phyloP scores from a whole-genome alignment of 805 yeast species.

The Lachancea cidri region DNA sequence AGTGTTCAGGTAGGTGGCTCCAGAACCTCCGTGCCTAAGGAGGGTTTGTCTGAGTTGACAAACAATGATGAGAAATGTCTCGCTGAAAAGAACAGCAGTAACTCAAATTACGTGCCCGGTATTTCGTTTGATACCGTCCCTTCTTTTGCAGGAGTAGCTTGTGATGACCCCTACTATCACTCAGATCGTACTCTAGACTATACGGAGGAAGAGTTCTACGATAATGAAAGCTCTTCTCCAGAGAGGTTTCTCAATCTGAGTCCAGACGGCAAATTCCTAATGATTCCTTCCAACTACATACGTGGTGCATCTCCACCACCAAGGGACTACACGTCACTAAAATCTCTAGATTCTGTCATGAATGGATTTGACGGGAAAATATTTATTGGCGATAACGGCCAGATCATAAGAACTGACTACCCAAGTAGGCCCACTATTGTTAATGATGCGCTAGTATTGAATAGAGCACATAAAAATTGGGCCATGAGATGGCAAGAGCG shows the following conservation, averaged over 20 bases:
- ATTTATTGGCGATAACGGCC: constrained; percentile 27
- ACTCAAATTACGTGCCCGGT: constrained; percentile 16
- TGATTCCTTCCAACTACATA: constrained; percentile 1
- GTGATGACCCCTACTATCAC: constrained; percentile 25
- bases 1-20: background rate
- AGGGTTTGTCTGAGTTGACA: background rate
- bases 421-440: constrained; percentile 31
- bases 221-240: constrained; percentile 24
- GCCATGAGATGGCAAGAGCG: constrained; percentile 17
- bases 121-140: constrained; percentile 35
- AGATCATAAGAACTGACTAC: constrained; percentile 31
- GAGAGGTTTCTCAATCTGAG: background rate
- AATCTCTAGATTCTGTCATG: constrained; percentile 1
- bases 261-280: constrained; percentile 9
- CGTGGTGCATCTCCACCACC: constrained; percentile 13
- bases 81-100: background rate
- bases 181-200: constrained; percentile 25
- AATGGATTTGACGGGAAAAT: constrained; percentile 17
- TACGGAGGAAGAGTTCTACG: constrained; percentile 33
- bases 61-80: background rate
- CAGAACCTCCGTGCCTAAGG: background rate
- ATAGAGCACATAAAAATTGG: constrained; percentile 23
- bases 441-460: constrained; percentile 30
- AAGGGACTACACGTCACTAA: constrained; percentile 4
- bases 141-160: constrained; percentile 16